phyloP scores from a whole-genome alignment of 2,329 filamentous ascomycete genomes.

The Claviceps sorghi region DNA sequence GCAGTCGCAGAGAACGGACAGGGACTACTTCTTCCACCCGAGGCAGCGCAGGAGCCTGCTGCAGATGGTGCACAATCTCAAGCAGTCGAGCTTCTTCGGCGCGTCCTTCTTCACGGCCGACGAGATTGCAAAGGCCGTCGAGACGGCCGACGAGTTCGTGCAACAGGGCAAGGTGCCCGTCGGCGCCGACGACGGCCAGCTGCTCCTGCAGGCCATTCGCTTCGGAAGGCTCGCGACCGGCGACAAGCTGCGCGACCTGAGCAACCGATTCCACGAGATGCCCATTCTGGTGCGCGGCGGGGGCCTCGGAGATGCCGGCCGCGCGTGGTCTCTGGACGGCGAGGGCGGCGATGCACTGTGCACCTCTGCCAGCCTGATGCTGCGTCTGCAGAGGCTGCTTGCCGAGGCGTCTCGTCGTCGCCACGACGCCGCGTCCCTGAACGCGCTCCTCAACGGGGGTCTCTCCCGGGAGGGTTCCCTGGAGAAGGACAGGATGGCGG shows the following conservation, averaged over 20 bases:
- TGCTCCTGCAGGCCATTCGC: constrained; percentile 50
- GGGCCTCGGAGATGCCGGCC: constrained; percentile 47
- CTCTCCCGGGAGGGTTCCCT: constrained; percentile 25
- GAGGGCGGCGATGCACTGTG: constrained; percentile 33
- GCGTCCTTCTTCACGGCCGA: constrained; percentile 58
- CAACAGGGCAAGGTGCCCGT: constrained; percentile 38
- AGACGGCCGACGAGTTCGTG: constrained; percentile 37
- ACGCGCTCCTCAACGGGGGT: constrained; percentile 32
- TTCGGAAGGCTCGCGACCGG: constrained; percentile 44
- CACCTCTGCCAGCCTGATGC: constrained; percentile 35
- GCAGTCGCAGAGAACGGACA: constrained; percentile 49
- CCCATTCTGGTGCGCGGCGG: constrained; percentile 50
- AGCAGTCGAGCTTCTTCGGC: constrained; percentile 72
- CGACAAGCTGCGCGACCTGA: constrained; percentile 49
- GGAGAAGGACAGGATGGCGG: constrained; percentile 21
- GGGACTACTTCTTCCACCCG: too few species aligned
- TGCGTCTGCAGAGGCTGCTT: constrained; percentile 35
- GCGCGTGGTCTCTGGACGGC: constrained; percentile 53
- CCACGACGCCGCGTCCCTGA: constrained; percentile 28
- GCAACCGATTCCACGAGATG: constrained; percentile 61
- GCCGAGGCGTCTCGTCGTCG: constrained; percentile 22
- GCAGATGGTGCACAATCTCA: constrained; percentile 56
- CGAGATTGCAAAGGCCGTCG: constrained; percentile 43
- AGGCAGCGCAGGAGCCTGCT: too few species aligned
- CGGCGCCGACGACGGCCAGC: not conserved